A percentile compares a stretch with the other conserved stretches of the same genome.
These are phyloP conservation scores for Megacollybia marginata DNA, from an alignment of 768 basidiomycete genomes.

Conservation along the genomic window DNA sequence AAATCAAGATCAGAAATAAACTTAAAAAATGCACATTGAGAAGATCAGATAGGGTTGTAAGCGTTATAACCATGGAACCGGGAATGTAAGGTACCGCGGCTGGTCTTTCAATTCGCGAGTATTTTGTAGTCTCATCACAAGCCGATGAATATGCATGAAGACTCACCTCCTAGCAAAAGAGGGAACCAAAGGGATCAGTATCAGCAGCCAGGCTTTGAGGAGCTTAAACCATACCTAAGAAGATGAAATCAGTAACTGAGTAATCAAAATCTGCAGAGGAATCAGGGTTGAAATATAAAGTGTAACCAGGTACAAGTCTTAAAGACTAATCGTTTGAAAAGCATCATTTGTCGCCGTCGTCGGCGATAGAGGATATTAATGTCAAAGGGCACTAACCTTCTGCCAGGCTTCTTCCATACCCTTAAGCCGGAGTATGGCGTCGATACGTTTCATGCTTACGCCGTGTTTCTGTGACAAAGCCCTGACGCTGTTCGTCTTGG, in stretches of 20 bases:
- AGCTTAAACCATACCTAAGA: neutral
- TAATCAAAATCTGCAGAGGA: conserved; percentile 5
- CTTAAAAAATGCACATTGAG: conserved; percentile 1
- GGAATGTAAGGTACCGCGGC: conserved; percentile 56
- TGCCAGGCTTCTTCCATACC: conserved; percentile 64
- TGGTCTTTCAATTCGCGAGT: conserved; percentile 66
- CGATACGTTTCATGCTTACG: conserved; percentile 70
- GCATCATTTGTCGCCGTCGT: conserved; percentile 15
- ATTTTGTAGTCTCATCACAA: conserved; percentile 38
- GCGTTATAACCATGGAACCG: conserved; percentile 46
- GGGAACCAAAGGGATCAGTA: neutral
- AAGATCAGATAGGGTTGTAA: conserved; percentile 71
- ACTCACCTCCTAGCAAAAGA: conserved; percentile 32
- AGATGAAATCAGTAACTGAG: conserved; percentile 9
- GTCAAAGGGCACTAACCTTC: conserved; percentile 45
- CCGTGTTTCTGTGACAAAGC: conserved; percentile 54
- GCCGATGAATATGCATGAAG: neutral
- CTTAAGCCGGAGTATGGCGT: conserved; percentile 79
- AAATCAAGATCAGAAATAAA: conserved; percentile 2
- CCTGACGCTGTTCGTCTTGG: conserved; percentile 47
- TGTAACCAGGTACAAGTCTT: conserved; percentile 78
- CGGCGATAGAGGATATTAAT: conserved; percentile 5
- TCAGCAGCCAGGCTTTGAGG: neutral
- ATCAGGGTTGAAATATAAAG: conserved; percentile 15
- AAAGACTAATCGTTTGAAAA: conserved; percentile 92